A percentile compares a stretch with the other conserved stretches of the same genome.
Conservation (phyloP, 2,329 filamentous ascomycete species). For the Berkeleyomyces basicola region DNA sequence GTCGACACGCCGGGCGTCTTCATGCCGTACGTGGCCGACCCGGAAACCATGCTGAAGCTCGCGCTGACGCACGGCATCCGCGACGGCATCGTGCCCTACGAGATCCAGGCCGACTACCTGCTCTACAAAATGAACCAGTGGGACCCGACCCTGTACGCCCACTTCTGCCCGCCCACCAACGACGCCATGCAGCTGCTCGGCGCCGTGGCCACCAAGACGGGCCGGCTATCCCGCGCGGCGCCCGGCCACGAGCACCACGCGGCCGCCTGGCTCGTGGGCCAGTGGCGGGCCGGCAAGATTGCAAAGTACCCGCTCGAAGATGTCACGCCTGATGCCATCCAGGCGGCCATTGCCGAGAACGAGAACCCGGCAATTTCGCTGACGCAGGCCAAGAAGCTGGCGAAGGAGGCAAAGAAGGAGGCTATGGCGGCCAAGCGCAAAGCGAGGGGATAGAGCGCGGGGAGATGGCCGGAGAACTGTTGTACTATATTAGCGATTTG, state of each 20-base stretch:
- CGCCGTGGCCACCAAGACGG: conserved; percentile 54
- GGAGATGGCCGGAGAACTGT: neutral
- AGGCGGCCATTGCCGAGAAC: conserved; percentile 29
- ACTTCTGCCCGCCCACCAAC: conserved; percentile 59
- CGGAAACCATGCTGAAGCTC: conserved; percentile 88
- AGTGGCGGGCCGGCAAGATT: conserved; percentile 62
- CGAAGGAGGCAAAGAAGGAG: conserved; percentile 40
- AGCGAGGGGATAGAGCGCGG: neutral
- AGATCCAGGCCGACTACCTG: conserved; percentile 76
- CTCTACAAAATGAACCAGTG: conserved; percentile 65
- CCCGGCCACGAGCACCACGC: conserved; percentile 52
- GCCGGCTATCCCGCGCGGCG: conserved; percentile 59
- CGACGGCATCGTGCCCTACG: conserved; percentile 62
- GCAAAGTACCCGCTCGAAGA: conserved; percentile 69
- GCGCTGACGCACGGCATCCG: conserved; percentile 82
- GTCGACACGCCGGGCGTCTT: conserved; percentile 93
- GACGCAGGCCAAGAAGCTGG: conserved; percentile 50
- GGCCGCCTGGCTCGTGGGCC: conserved; percentile 64
- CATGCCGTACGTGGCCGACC: conserved; percentile 72
- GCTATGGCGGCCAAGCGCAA: conserved; percentile 15
- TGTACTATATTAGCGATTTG: neutral
- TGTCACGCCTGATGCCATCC: conserved; percentile 42
- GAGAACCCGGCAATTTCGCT: conserved; percentile 39
- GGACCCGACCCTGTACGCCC: conserved; percentile 43
- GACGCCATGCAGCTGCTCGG: conserved; percentile 59